Evolutionary conservation across 2,329 filamentous ascomycete species (phyloP).

Genomic region (Pyrenochaeta sp.): DNA sequence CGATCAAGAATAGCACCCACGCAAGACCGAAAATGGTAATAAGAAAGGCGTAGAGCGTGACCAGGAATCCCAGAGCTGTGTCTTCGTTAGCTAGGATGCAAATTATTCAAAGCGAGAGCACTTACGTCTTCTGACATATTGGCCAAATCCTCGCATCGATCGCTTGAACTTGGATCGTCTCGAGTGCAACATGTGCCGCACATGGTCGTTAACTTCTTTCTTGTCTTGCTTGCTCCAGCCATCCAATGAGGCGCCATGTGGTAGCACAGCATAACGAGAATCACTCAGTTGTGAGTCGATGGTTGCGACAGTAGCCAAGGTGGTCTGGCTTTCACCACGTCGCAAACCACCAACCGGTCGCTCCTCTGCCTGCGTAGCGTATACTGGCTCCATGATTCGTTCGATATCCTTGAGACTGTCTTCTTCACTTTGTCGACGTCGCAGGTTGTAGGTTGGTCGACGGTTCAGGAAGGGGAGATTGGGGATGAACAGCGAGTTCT

Average conservation of each 20-base stretch:
- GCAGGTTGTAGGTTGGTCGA: slow-evolving; percentile 78
- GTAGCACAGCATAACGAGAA: slow-evolving; percentile 79
- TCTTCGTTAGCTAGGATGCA: slow-evolving; percentile 11
- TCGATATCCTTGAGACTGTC: slow-evolving; percentile 43
- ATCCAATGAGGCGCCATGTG: slow-evolving; percentile 73
- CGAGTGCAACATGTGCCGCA: slow-evolving; percentile 87
- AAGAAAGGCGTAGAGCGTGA: slow-evolving; percentile 81
- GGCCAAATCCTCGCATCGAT: slow-evolving; percentile 77
- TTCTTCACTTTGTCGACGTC: slow-evolving; percentile 54
- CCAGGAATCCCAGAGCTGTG: slow-evolving; percentile 76
- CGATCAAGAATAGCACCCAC: slow-evolving; percentile 91
- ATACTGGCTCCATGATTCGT: slow-evolving; percentile 30
- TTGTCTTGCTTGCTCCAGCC: slow-evolving; percentile 80
- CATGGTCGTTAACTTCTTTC: slow-evolving; percentile 80
- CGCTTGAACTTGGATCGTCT: slow-evolving; percentile 80
- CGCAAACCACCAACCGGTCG: slow-evolving; percentile 32
- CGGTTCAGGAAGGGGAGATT: slow-evolving; percentile 82
- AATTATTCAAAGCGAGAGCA: slow-evolving; percentile 16
- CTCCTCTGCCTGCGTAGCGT: slow-evolving; percentile 21
- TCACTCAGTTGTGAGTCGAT: slow-evolving; percentile 74
- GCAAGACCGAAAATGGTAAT: slow-evolving; percentile 86
- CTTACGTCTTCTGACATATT: slow-evolving; percentile 76
- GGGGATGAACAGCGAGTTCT: slow-evolving; percentile 87
- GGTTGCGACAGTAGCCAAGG: slow-evolving; percentile 57
- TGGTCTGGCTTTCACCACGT: slow-evolving; percentile 33